Conservation (phyloP, 169 alveolate genomes). For the Plasmodium fragile region DNA sequence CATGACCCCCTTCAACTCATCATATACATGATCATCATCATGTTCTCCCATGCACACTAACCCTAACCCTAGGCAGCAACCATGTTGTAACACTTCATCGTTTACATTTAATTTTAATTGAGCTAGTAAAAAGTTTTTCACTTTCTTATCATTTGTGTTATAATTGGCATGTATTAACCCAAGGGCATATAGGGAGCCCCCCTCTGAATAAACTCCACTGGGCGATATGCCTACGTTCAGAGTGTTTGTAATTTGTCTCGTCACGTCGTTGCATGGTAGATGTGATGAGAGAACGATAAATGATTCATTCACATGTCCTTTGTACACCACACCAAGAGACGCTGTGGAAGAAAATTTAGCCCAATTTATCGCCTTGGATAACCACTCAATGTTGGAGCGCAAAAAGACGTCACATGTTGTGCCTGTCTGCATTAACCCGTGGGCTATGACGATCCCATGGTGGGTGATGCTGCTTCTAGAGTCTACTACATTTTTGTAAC, state of each 20-base stretch:
- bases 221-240: slow-evolving; percentile 81
- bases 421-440: slow-evolving; percentile 94
- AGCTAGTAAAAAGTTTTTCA: slow-evolving; percentile 84
- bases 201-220: slow-evolving; percentile 92
- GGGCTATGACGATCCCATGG: slow-evolving; percentile 94
- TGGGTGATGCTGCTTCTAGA: slow-evolving; percentile 89
- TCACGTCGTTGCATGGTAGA: slow-evolving; percentile 55
- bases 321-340: slow-evolving; percentile 97
- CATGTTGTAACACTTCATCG: slow-evolving; percentile 93
- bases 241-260: slow-evolving; percentile 73
- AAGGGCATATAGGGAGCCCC: slow-evolving; percentile 98
- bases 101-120: slow-evolving; percentile 85
- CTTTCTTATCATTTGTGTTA: slow-evolving; percentile 84
- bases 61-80: slow-evolving; percentile 98
- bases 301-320: slow-evolving; percentile 79
- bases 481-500: slow-evolving; percentile 77
- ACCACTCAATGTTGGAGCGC: slow-evolving; percentile 95
- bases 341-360: slow-evolving; percentile 98
- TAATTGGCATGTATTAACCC: slow-evolving; percentile 95
- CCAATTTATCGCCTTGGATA: slow-evolving; percentile 96
- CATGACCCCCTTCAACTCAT: slow-evolving; percentile 91
- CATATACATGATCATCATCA: slow-evolving; percentile 88
- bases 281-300: slow-evolving; percentile 72
- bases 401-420: slow-evolving; percentile 96
- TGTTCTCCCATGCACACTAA: slow-evolving; percentile 93